Evolutionary conservation across 345 rosid species (phyloP), one percentile per base, ranked within the genome.

Genomic region (Physaria fendleri): DNA sequence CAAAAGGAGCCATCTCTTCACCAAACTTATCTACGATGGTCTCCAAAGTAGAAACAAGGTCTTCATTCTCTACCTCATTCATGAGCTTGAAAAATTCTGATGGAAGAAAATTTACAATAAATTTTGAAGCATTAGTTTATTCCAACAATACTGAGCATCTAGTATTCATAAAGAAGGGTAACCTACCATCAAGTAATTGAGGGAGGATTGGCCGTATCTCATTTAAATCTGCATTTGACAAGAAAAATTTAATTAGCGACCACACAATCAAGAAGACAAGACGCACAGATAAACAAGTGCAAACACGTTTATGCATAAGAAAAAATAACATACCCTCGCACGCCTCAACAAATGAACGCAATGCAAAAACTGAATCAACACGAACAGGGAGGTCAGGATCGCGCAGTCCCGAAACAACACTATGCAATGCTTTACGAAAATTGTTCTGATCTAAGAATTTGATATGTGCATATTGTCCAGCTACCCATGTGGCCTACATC

Each of bases 11-110:
- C 97, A 90, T 90, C 79, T 90, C 97, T 73, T 90, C 97, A 2
- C 97, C 97, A 77, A 90, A 90, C 73, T 85, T 90, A 78, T 90
- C 95, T 18, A 90, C 97, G 59, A 90, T 80, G 57, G 93, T 87
- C 74, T 90, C 97, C 78, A 90, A 58, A 27, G 97, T 90, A 65
- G 83, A 90, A 30, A 90, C 97, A 53, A 90, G 81, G 71, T 90
- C 97, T 76, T 90, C 97, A 75, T 90, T 90, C 75, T 86, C 97
- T 18, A 90, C 97, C 79, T 90, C 97, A 76, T 90, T 84, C 95
- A 90, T 90, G 40, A 90, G 92, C 68, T 82, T 90, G 73, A 90
- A 90, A 72, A 90, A 82, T 75, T 90, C 97, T 90, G 79, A 69
- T 65, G 16, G 18, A 32, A 42, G 56, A 61, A 64, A 23, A 4